Evolutionary conservation across 306 rosid genomes (phyloP), one percentile per base, ranked within the genome.

Genomic region (Sicyos baderoa): DNA sequence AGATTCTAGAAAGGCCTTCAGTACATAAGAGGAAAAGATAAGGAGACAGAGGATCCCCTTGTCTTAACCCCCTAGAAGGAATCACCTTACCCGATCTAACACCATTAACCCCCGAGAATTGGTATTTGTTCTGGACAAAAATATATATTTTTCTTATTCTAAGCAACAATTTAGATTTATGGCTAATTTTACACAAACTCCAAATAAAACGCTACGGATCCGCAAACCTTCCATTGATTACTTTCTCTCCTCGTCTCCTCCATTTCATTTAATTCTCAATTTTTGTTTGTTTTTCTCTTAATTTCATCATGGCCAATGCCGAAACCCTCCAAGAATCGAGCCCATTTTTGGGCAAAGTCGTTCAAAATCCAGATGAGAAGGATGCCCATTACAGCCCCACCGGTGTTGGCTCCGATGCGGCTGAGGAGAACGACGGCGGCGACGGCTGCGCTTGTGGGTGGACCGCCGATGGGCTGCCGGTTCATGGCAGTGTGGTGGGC

Each of bases 401-500:
- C 68, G 75, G 55, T 23, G 62, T 61, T 7, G 49, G 52, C 23
- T 0, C 61, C 48, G 55, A 42, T 37, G 27, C 75, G 0, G 47
- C 76, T 2, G 53, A 78, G 32, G 87, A 54, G 0, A 58, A 71
- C 37, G 60, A 72, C 3, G 74, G 57, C 3, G 74, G 57, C n/a
- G 74, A 51, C 6, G 67, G 76, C 1, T 62, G 64, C 69, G 81
- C 68, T 58, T 71, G 45, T 57, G 89, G 75, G 0, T 93, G 98
- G 97, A 88, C 97, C 68, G 98, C 90, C 21, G 81, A 93, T 72
- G 96, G 98, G 6, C 72, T 80, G 17, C 97, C 98, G 0, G 42
- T 89, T 3, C 89, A 83, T 48, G 97, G 86, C n/a, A 82, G 94
- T 84, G 97, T 90, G 42, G 50, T 93, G 25, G 98, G 98, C 69